Evolutionary conservation across 2,329 filamentous ascomycete genomes (phyloP).

Genomic region (Helminthosporium solani): DNA sequence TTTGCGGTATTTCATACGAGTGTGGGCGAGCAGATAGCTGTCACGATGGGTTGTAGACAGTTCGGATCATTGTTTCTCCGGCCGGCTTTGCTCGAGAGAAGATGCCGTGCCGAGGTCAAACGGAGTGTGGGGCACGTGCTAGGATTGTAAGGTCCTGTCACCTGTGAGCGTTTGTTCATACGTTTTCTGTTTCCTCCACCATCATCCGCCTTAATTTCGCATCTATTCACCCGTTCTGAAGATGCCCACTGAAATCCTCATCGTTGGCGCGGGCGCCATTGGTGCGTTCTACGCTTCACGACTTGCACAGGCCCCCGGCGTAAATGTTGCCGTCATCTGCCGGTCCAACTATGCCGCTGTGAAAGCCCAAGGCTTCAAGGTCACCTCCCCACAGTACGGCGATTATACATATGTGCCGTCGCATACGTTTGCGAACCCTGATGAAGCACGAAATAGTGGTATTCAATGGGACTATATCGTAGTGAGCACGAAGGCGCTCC

Average conservation of each 20-base stretch:
- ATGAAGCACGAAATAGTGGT: slow-evolving; percentile 53
- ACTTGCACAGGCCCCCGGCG: slow-evolving; percentile 58
- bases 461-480: slow-evolving; percentile 65
- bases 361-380: slow-evolving; percentile 59
- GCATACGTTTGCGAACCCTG: slow-evolving; percentile 62
- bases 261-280: slow-evolving; percentile 70
- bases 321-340: slow-evolving; percentile 68
- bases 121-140: not conserved
- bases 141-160: not conserved
- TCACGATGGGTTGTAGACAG: not conserved
- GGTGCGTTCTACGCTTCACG: slow-evolving; percentile 72
- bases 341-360: slow-evolving; percentile 72
- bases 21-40: not conserved
- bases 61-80: slow-evolving; percentile 1
- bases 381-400: slow-evolving; percentile 67
- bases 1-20: not conserved
- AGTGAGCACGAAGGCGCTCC: slow-evolving; percentile 69
- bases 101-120: slow-evolving; percentile 15
- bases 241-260: slow-evolving; percentile 57
- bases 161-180: no score
- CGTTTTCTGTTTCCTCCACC: no score
- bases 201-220: no score
- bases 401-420: slow-evolving; percentile 64
- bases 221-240: not conserved
- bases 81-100: not conserved